Evolutionary conservation across 768 basidiomycete species (phyloP), one percentile per base, ranked within the genome.

Genomic region (Boletus fagicola): DNA sequence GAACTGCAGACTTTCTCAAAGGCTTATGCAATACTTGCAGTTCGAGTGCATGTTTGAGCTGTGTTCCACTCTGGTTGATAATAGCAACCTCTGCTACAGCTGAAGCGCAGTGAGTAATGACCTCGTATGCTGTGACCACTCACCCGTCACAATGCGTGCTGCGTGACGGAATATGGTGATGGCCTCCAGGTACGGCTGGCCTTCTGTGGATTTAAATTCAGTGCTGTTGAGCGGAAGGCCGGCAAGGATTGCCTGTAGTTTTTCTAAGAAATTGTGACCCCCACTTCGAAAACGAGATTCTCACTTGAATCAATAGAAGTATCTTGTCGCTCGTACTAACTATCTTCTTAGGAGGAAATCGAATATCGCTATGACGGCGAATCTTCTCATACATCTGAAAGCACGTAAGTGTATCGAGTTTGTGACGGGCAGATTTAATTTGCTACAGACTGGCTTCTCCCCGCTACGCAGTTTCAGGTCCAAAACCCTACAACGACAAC

Each of bases 31-130:
- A 45, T 31, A 71, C 84, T 62, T 68, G 87, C 86, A 94, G 67
- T 72, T 95, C 92, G 13, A 96, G 75, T 0, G 88, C 86, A 57
- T 87, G 68, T 65, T 88, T 88, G 26, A 88, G 73, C 54, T 88
- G 84, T 6, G 80, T 73, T 2, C 92, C 96, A 53, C 78, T 78
- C 61, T 79, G 76, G 61, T 83, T 84, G 33, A 80, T 77, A 35
- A 88, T 79, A 0, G 87, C 87, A 18, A 94, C 83, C 62, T 94
- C 91, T 6, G 90, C 83, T 33, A 92, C 75, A 26, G 87, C 94
- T 96, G 52, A 12, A 20, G 56, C 46, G 39, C n/a, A 33, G 56
- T 56, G 30, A 45, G 56, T 33, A 56, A 58, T 33, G 31, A 47
- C 9, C 56, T 47, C 31, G 33, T 22, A 16, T 48, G 13, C 3